Evolutionary conservation across 345 rosid genomes (phyloP).

Genomic region (Brassica rapa): DNA sequence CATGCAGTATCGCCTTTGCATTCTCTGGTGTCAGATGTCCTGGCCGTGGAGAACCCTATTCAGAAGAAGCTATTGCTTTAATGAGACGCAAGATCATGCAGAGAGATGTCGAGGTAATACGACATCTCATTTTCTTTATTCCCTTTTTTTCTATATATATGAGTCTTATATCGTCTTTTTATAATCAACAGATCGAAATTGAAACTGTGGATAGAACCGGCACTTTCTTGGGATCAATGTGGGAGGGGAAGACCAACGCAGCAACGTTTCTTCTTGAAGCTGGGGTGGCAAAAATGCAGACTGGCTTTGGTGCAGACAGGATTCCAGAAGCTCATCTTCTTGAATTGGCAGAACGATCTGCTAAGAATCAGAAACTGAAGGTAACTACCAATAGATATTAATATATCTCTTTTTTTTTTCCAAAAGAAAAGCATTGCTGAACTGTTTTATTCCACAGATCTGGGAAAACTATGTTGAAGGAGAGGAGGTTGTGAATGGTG

Average conservation of each 20-base stretch:
- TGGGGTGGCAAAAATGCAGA: constrained; percentile 93
- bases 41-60: constrained; percentile 85
- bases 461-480: constrained; percentile 99
- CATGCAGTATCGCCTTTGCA: constrained; percentile 93
- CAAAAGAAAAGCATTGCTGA: constrained; percentile 8
- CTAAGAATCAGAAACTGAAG: constrained; percentile 84
- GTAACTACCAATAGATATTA: constrained; percentile 42
- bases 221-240: constrained; percentile 92
- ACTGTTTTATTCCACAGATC: constrained; percentile 48
- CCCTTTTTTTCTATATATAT: not conserved
- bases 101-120: constrained; percentile 88
- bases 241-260: constrained; percentile 82
- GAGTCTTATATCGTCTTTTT: constrained; percentile 24
- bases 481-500: constrained; percentile 71
- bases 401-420: not conserved
- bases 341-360: constrained; percentile 82
- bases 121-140: not conserved
- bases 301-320: constrained; percentile 82
- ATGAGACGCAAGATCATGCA: constrained; percentile 96
- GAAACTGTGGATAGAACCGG: constrained; percentile 95
- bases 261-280: constrained; percentile 79
- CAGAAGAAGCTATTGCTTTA: constrained; percentile 89
- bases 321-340: constrained; percentile 82
- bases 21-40: constrained; percentile 99
- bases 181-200: constrained; percentile 66